Percentiles rank a stretch among this genome's conserved stretches.
Evolutionary conservation across 2,329 filamentous ascomycete genomes (phyloP).

Genomic region (Colletotrichum caudatum): DNA sequence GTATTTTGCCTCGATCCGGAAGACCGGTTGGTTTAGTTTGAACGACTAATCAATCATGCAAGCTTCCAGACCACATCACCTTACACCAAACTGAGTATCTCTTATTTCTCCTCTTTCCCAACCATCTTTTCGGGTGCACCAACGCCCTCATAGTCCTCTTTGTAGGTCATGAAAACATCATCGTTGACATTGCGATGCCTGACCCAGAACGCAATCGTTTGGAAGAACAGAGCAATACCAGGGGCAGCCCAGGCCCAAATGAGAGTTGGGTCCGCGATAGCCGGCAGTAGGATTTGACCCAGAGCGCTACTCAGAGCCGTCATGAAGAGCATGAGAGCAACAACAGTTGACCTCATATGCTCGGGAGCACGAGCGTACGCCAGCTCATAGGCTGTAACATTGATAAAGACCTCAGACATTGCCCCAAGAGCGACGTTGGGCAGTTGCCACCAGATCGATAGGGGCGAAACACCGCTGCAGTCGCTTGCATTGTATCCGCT

Average conservation of each 20-base stretch:
- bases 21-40: background rate
- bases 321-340: slow-evolving; percentile 68
- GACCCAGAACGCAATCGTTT: slow-evolving; percentile 45
- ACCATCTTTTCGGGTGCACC: slow-evolving; percentile 13
- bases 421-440: slow-evolving; percentile 63
- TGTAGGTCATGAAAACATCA: slow-evolving; percentile 38
- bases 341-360: slow-evolving; percentile 71
- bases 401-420: slow-evolving; percentile 68
- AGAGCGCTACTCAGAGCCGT: slow-evolving; percentile 68
- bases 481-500: slow-evolving; percentile 57
- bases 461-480: slow-evolving; percentile 54
- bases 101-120: slow-evolving; percentile 24
- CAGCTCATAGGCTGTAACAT: slow-evolving; percentile 74
- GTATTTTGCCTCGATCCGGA: background rate
- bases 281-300: slow-evolving; percentile 57
- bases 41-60: background rate
- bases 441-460: slow-evolving; percentile 66
- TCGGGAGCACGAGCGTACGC: slow-evolving; percentile 76
- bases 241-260: slow-evolving; percentile 47
- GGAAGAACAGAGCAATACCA: slow-evolving; percentile 44
- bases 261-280: slow-evolving; percentile 54
- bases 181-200: slow-evolving; percentile 46
- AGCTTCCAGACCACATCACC: background rate
- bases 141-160: slow-evolving; percentile 25
- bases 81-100: background rate